Evolutionary conservation across 345 rosid species (phyloP).

Genomic region (Hibiscus tridactylites): DNA sequence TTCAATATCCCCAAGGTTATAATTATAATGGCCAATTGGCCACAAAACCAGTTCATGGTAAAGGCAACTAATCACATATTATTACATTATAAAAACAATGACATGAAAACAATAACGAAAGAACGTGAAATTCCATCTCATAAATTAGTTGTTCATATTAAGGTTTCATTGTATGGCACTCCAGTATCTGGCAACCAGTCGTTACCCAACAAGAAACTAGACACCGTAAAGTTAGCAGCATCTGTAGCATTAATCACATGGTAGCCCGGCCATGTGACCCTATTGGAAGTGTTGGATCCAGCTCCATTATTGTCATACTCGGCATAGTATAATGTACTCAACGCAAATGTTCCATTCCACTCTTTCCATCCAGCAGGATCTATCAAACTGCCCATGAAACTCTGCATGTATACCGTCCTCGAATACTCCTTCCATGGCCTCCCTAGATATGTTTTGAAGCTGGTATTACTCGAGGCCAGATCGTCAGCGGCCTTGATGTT

Average conservation of each 20-base stretch:
- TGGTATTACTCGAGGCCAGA: not conserved
- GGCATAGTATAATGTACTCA: slow-evolving; percentile 27
- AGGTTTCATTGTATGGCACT: not conserved
- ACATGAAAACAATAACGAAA: not conserved
- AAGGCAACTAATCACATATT: not conserved
- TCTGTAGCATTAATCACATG: slow-evolving; percentile 16
- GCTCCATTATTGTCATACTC: slow-evolving; percentile 29
- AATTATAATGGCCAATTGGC: no score
- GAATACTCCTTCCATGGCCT: slow-evolving; percentile 21
- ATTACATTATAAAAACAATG: not conserved
- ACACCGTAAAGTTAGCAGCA: slow-evolving; percentile 25
- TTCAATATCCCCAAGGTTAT: no score
- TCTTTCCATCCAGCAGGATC: slow-evolving; percentile 12
- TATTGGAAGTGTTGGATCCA: slow-evolving; percentile 17
- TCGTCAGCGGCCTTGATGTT: slow-evolving; percentile 14
- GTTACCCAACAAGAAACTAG: slow-evolving; percentile 18
- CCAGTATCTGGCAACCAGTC: slow-evolving; percentile 7
- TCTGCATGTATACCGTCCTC: slow-evolving; percentile 7
- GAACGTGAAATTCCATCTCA: not conserved
- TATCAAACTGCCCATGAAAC: slow-evolving; percentile 5
- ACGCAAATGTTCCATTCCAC: not conserved
- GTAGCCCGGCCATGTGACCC: slow-evolving; percentile 38
- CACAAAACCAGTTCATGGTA: no score
- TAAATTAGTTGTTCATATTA: no score
- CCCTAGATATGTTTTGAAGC: slow-evolving; percentile 14